Evolutionary conservation across 495 filamentous ascomycete genomes (phyloP), one percentile per base, ranked within the genome.

Genomic region (Aspergillus panamensis): DNA sequence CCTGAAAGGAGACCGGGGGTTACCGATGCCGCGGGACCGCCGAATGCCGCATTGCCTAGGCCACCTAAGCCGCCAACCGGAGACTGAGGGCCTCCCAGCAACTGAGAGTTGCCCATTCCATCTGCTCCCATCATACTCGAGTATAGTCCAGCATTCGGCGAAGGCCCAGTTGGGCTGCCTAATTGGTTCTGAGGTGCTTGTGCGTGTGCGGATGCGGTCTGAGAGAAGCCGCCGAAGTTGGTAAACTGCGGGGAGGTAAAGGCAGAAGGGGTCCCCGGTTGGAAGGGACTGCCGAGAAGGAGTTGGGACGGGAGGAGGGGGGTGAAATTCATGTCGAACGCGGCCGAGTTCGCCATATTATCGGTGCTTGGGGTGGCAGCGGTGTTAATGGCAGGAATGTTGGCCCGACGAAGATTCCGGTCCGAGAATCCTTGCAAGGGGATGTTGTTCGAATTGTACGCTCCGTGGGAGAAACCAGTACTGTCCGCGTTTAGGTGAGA

Each of bases 321-420:
- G 43, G 94, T 96, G 73, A 96, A 97, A 73, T 97, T 92, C 95
- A 97, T 96, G 68, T 97, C 92, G 67, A 89, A 96, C 32, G 82
- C 91, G 39, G 90, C 91, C 19, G 94, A 92, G 10, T 87, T 90
- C 53, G 88, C 82, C 84, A 97, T 85, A 49, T 93, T 93, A 64
- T 81, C 83, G 43, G 77, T 83, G 53, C 83, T 82, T 54, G 74
- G 73, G 72, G 74, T 65, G 58, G 80, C 69, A 66, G 82, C 71
- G 10, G 94, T 97, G 69, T 97, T 97, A 74, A 98, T 96, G 62
- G 88, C 84, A 54, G 92, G 91, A 69, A 97, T 89, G 77, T 95
- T 96, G 30, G 82, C 83, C 39, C 87, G 80, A 69, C 93, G 88
- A 60, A 87, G 82, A 68, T 92, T 90, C 60, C 92, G 84, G 64